Evolutionary conservation across 192 early-diverging fungal genomes (phyloP).

Genomic region (Mortierella antarctica): DNA sequence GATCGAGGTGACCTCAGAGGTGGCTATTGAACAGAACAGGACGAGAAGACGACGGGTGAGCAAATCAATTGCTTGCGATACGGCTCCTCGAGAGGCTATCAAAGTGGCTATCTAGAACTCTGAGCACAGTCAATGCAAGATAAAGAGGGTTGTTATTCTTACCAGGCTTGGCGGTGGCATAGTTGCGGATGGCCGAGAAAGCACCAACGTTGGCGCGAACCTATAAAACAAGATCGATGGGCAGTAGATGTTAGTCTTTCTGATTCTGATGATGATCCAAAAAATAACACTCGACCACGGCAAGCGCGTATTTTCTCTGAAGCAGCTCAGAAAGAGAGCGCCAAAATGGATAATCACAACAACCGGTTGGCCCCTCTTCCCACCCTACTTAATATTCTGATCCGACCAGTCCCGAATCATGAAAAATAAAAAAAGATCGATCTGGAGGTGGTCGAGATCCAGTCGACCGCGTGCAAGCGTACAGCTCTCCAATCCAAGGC

Average conservation of each 20-base stretch:
- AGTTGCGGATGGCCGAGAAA: conserved; percentile 63
- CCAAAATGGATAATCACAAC: not conserved
- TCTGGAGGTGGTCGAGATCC: not conserved
- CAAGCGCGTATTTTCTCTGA: too few relatives aligned
- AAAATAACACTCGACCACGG: too few relatives aligned
- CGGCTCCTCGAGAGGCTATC: too few relatives aligned
- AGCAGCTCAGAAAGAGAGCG: too few relatives aligned
- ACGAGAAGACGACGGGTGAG: too few relatives aligned
- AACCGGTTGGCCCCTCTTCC: not conserved
- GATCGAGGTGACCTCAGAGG: conserved; percentile 97
- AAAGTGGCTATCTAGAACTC: too few relatives aligned
- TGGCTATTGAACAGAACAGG: conserved; percentile 51
- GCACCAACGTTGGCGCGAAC: conserved; percentile 68
- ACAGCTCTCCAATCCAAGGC: not conserved
- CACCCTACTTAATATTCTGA: conserved; percentile 14
- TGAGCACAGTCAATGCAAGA: too few relatives aligned
- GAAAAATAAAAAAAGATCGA: not conserved
- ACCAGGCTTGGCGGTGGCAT: conserved; percentile 67
- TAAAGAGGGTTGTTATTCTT: not conserved
- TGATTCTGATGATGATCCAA: too few relatives aligned
- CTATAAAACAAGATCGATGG: conserved; percentile 17
- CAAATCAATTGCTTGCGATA: too few relatives aligned
- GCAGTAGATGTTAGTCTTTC: too few relatives aligned
- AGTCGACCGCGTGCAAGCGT: not conserved
- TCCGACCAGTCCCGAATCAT: conserved; percentile 31